Percentiles rank a stretch among this genome's conserved stretches.
These are phyloP conservation scores for Neurospora pannonica DNA, from an alignment of 495 filamentous ascomycete genomes.

Conservation along the genomic window DNA sequence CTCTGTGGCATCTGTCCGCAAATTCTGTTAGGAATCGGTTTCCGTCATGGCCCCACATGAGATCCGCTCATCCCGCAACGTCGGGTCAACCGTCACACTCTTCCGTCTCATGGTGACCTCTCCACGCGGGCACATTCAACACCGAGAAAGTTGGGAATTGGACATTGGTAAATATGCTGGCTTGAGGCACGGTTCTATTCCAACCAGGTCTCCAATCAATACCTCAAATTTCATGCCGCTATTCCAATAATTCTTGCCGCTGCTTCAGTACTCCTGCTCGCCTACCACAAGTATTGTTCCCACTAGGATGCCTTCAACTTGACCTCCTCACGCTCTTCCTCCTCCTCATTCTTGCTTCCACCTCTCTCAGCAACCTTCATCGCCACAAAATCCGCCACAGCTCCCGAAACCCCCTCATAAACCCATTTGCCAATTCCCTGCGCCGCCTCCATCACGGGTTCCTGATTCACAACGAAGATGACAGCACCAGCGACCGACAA, in stretches of 20 bases:
- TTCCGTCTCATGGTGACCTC: not conserved
- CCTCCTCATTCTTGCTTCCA: not conserved
- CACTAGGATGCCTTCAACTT: not conserved
- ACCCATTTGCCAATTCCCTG: not conserved
- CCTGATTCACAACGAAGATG: not conserved
- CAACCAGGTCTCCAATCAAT: not conserved
- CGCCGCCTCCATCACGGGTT: not conserved
- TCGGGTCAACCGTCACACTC: not conserved
- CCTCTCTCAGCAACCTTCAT: not conserved
- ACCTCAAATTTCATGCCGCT: not conserved
- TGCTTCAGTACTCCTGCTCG: not conserved
- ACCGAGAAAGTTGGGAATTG: not conserved
- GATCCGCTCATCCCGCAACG: not conserved
- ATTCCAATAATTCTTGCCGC: not conserved
- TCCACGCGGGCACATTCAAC: not conserved
- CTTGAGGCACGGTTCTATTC: not conserved
- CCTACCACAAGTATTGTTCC: not conserved
- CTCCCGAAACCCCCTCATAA: conserved; percentile 8
- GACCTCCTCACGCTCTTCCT: not conserved
- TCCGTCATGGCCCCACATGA: not conserved
- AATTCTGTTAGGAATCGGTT: not conserved
- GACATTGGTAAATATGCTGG: not conserved
- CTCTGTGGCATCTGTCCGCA: not conserved
- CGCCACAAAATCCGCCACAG: conserved; percentile 13
- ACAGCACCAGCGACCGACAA: not conserved